These are phyloP conservation scores for Mrakia hoshinonis DNA, from an alignment of 768 basidiomycete species.

Conservation along the genomic window DNA sequence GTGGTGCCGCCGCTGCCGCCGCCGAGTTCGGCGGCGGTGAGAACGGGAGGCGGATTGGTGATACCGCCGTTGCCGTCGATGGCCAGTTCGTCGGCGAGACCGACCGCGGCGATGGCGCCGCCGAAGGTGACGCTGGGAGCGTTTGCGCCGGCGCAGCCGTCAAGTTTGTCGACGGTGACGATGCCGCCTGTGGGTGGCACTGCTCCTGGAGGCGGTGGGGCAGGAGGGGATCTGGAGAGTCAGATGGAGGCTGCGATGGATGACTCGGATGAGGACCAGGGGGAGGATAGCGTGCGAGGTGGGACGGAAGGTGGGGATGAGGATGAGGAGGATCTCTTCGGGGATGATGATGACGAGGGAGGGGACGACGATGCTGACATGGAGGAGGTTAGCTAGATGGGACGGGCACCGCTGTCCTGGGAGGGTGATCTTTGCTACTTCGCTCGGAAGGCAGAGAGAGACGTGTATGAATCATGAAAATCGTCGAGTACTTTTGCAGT, in stretches of 20 bases:
- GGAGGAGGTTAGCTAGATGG: conserved; percentile 44
- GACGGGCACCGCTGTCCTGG: too few relatives aligned
- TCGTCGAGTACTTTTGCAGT: too few relatives aligned
- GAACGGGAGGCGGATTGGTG: neutral
- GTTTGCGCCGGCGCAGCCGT: neutral
- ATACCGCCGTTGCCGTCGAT: too few relatives aligned
- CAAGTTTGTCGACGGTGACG: neutral
- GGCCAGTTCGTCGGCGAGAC: neutral
- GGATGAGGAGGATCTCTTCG: conserved; percentile 72
- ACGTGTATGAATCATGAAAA: too few relatives aligned
- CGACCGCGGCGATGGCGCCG: neutral
- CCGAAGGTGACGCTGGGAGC: neutral
- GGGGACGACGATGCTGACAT: conserved; percentile 67
- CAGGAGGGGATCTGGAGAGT: conserved; percentile 13
- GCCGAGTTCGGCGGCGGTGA: neutral
- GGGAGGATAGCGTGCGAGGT: conserved; percentile 33
- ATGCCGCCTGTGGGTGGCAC: too few relatives aligned
- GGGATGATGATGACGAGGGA: conserved; percentile 70
- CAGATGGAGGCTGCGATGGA: neutral
- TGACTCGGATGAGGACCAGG: neutral
- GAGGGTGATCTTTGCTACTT: too few relatives aligned
- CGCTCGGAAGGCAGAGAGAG: too few relatives aligned
- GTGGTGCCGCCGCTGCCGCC: neutral
- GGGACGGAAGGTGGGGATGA: conserved; percentile 14
- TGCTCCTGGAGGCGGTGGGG: neutral